Base-by-base conservation (phyloP, 2,329 filamentous ascomycete species). In the Stagonosporopsis cucurbitacearum region DNA sequence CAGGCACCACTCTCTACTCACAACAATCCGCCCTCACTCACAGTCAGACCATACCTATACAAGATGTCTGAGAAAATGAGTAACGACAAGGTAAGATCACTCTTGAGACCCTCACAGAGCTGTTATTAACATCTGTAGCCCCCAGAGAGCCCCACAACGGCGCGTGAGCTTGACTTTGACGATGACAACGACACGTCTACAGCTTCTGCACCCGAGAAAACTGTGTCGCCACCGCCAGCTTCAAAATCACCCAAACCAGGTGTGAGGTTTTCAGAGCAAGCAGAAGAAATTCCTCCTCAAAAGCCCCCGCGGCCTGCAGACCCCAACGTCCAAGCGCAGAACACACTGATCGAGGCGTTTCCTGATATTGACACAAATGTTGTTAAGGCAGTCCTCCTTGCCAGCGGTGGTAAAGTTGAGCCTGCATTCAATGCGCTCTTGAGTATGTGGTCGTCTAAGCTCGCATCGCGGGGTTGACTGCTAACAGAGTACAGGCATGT, bases 391-490 rank as follows among this genome's bases (percentile, higher is more conserved):
- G 90, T 99, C 0, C 79, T 99, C 62, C 83, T 85, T 22, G 95
- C 95, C 13, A 98, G 95, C 74, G 84, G 88, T 55, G 94, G 93
- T 57, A 87, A 89, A 69, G 88, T 98, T 43, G 95, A 99, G 76
- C 90, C 92, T 28, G 94, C 95, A 13, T 99, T 99, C 79, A 95
- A 97, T 78, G 95, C 95, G 32, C 83, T 99, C 39, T 83, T 99
- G 40, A 90, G 91, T 91, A 81, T 59, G 83, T 69, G 23, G 43
- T 51, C 51, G 53, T 36, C 32, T 51, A 43, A 7, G 15, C n/a
- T 36, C 9, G 12, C 12, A 32, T 17, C 9, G 36, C 35, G 33
- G 36, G 56, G 25, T 50, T 20, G 47, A 64, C 71, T 56, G 72
- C 51, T 32, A 32, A 37, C 3, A 7, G 20, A 22, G 6, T 30